Evolutionary conservation across 2,329 filamentous ascomycete species (phyloP).

Genomic region (Rhinocladiella mackenziei): DNA sequence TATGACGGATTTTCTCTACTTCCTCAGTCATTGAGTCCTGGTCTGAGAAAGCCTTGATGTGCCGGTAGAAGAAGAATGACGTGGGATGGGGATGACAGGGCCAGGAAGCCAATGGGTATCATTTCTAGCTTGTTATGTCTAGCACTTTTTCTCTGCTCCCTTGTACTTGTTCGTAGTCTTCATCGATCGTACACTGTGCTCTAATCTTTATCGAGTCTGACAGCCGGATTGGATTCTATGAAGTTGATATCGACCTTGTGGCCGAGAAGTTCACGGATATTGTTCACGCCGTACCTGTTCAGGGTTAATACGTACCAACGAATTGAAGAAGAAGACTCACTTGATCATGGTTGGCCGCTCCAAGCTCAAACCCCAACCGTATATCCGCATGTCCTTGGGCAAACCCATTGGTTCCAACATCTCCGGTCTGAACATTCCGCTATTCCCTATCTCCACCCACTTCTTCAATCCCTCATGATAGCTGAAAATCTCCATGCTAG

Average conservation of each 20-base stretch:
- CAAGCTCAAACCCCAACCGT: conserved; percentile 86
- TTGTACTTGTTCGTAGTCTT: conserved; percentile 7
- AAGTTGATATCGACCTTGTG: conserved; percentile 95
- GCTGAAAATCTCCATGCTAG: conserved; percentile 96
- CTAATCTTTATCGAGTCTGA: conserved; percentile 80
- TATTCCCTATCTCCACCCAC: conserved; percentile 96
- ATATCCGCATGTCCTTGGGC: conserved; percentile 85
- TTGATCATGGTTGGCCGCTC: conserved; percentile 99
- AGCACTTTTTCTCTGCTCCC: conserved; percentile 13
- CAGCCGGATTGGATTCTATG: conserved; percentile 85
- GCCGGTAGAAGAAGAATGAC: conserved; percentile 31
- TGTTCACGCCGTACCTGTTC: conserved; percentile 65
- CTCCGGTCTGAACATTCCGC: conserved; percentile 97
- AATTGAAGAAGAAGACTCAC: conserved; percentile 48
- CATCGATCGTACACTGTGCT: conserved; percentile 19
- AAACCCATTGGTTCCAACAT: conserved; percentile 95
- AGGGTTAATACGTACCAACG: conserved; percentile 3
- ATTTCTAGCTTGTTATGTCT: conserved; percentile 24
- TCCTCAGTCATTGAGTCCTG: conserved; percentile 41
- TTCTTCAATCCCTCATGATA: conserved; percentile 86
- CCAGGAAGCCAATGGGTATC: conserved; percentile 20
- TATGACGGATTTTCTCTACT: conserved; percentile 37
- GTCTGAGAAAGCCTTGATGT: conserved; percentile 46
- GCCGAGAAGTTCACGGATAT: conserved; percentile 86
- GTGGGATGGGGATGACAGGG: background rate